These are phyloP conservation scores for Arthrobotrys conoides DNA, from an alignment of 2,329 filamentous ascomycete genomes.

Conservation along the genomic window DNA sequence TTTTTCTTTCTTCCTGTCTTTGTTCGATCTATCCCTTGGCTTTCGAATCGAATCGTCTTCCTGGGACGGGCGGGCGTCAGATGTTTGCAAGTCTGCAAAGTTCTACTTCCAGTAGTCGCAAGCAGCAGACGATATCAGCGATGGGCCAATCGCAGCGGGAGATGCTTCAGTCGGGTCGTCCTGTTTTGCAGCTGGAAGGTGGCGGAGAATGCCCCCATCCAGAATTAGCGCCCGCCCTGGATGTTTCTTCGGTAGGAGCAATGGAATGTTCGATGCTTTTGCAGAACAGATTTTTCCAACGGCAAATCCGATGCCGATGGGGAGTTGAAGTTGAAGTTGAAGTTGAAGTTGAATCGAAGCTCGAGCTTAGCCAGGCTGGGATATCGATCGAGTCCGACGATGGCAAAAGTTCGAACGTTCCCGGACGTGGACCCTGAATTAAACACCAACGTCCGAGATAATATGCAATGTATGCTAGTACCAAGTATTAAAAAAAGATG, in stretches of 20 bases:
- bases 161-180: slow-evolving; percentile 39
- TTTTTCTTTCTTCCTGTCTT: slow-evolving; percentile 18
- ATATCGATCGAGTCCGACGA: no score
- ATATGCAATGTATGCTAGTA: not conserved
- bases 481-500: slow-evolving; percentile 3
- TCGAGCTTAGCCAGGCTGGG: not conserved
- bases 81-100: slow-evolving; percentile 41
- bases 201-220: slow-evolving; percentile 49
- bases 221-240: slow-evolving; percentile 44
- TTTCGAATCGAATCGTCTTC: slow-evolving; percentile 44
- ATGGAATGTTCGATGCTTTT: slow-evolving; percentile 52
- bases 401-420: not conserved
- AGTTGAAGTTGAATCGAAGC: not conserved
- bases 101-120: slow-evolving; percentile 59
- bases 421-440: not conserved
- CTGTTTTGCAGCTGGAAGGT: slow-evolving; percentile 44
- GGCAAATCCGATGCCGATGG: slow-evolving; percentile 14
- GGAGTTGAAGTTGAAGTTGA: not conserved
- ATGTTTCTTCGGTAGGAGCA: slow-evolving; percentile 19
- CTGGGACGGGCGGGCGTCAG: slow-evolving; percentile 53
- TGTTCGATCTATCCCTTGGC: slow-evolving; percentile 14
- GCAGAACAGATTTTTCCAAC: slow-evolving; percentile 11
- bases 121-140: slow-evolving; percentile 36
- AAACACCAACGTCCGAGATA: slow-evolving; percentile 18
- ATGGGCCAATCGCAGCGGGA: slow-evolving; percentile 55